Percentiles rank a stretch among this genome's conserved stretches.
Evolutionary conservation across 83 land plant species (phyloP).

Genomic region (Larix sibirica): DNA sequence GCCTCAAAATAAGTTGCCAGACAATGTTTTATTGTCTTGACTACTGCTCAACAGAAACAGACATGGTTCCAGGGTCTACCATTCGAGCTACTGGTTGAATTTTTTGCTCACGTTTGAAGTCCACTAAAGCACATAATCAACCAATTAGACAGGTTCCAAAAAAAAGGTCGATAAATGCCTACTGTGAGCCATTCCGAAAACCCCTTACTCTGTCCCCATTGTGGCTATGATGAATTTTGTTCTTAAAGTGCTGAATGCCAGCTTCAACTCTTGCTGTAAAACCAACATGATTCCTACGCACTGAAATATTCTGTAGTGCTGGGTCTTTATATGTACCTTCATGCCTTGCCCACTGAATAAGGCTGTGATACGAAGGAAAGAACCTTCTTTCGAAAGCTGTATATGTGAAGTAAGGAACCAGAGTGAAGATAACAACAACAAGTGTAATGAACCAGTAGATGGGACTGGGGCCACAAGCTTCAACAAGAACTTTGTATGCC

Average conservation of each 20-base stretch:
- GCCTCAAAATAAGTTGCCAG: background rate
- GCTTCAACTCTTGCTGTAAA: constrained; percentile 22
- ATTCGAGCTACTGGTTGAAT: background rate
- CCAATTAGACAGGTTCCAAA: background rate
- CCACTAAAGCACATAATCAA: background rate
- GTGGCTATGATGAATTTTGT: constrained; percentile 3
- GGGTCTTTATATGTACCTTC: constrained; percentile 39
- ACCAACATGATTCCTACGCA: constrained; percentile 13
- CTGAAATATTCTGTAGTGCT: constrained; percentile 19
- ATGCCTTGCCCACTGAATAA: constrained; percentile 52
- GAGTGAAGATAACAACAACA: constrained; percentile 46
- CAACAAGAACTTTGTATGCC: constrained; percentile 73
- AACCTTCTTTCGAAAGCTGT: constrained; percentile 52
- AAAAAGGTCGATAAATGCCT: background rate
- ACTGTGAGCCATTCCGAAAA: background rate
- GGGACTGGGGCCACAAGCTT: constrained; percentile 67
- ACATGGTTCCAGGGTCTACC: background rate
- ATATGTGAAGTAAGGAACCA: constrained; percentile 65
- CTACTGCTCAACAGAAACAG: background rate
- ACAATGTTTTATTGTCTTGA: background rate
- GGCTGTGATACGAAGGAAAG: constrained; percentile 67
- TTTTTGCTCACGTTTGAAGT: background rate
- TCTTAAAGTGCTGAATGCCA: constrained; percentile 14
- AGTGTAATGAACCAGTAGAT: constrained; percentile 66
- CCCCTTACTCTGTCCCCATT: background rate